These are phyloP conservation scores for Debaryomyces hansenii DNA, from an alignment of 805 yeast species.

Conservation along the genomic window DNA sequence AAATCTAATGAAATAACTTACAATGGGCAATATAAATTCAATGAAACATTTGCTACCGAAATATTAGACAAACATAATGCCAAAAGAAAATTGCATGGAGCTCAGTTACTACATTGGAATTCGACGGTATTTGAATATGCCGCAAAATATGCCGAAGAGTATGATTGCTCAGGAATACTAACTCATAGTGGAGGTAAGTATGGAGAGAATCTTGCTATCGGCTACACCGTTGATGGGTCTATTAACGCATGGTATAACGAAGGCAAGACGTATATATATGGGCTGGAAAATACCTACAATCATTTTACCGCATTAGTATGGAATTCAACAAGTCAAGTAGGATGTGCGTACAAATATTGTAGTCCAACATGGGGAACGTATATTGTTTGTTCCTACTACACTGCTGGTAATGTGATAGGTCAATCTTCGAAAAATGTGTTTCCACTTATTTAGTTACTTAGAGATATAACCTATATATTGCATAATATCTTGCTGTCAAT, in stretches of 20 bases:
- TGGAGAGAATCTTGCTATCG: constrained; percentile 43
- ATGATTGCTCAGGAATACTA: constrained; percentile 35
- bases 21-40: constrained; percentile 7
- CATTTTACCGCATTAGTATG: constrained; percentile 43
- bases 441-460: constrained; percentile 10
- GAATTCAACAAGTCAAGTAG: constrained; percentile 31
- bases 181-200: constrained; percentile 34
- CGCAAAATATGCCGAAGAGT: constrained; percentile 26
- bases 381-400: constrained; percentile 38
- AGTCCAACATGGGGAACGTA: constrained; percentile 32
- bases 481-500: constrained; percentile 29
- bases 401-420: constrained; percentile 32
- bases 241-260: constrained; percentile 43
- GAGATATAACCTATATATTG: constrained; percentile 9
- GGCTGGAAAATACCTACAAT: constrained; percentile 25
- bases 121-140: constrained; percentile 30
- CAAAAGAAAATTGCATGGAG: constrained; percentile 29
- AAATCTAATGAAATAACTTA: background rate
- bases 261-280: constrained; percentile 29
- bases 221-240: constrained; percentile 33
- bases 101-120: constrained; percentile 33
- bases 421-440: constrained; percentile 23
- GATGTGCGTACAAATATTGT: constrained; percentile 37
- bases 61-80: constrained; percentile 29
- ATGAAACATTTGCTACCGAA: constrained; percentile 16